Base-by-base conservation (phyloP, 768 basidiomycete genomes). In the Panaeolus cyanescens region DNA sequence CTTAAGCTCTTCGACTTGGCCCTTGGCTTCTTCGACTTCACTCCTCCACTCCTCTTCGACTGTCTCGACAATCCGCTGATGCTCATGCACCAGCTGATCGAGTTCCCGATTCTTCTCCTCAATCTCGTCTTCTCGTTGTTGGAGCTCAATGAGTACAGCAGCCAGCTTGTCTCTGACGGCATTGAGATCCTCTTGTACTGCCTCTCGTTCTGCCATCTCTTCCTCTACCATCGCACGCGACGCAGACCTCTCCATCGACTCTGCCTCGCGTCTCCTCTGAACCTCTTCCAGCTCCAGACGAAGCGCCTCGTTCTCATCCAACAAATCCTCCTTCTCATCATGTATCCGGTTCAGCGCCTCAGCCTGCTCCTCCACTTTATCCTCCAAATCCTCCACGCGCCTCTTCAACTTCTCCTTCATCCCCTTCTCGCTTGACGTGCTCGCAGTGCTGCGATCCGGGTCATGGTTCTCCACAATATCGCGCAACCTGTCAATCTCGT, bases 41-140 rank as follows among this genome's bases (percentile, higher is more conserved):
- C 90, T 91, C 59, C 89, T 79, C 94, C 94, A 96, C 67, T 93
- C 92, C 40, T 88, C 85, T 67, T 93, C 92, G 6, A 94, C 88
- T 2, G 83, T 82, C 19, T 84, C 83, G 2, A 93, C 85, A 57
- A 92, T 89, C 30, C 85, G 80, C 56, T 87, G 81, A 69, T 93
- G 90, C 68, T 94, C 90, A 5, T 76, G 77, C 4, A 94, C 81
- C 45, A 96, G 72, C 54, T 95, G 91, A 3, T 91, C 88, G 45
- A 95, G 85, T 71, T 94, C 92, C 61, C 82, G 78, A 59, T 83
- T 83, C 77, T 91, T 90, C 71, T 88, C 77, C 56, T 95, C 93
- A 20, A 95, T 73, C 31, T 96, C 95, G 63, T 95, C 91, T 67
- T 96, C 92, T 73, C 86, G 91, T 72, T 92, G 88, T 72, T 93